phyloP scores from a whole-genome alignment of 2,329 filamentous ascomycete species.

The Berkeleyomyces basicola region DNA sequence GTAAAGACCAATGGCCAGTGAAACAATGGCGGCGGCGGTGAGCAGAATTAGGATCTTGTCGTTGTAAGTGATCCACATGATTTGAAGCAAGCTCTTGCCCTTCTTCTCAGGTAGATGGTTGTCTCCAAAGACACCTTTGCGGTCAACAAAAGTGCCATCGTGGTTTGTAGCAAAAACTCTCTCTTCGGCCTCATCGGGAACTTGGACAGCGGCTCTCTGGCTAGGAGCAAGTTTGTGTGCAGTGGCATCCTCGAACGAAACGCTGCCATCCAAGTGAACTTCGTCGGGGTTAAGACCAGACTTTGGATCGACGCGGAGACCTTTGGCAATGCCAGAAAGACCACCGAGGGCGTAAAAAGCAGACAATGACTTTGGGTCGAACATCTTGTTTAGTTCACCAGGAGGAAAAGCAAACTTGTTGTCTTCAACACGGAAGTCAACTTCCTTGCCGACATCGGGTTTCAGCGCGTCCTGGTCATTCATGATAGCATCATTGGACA shows the following conservation, averaged over 20 bases:
- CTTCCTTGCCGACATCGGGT: conserved; percentile 60
- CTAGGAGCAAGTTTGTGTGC: conserved; percentile 10
- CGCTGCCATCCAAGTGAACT: conserved; percentile 40
- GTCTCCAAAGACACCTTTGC: conserved; percentile 54
- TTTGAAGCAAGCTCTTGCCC: conserved; percentile 51
- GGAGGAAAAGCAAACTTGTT: conserved; percentile 78
- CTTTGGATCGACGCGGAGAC: conserved; percentile 54
- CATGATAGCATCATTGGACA: conserved; percentile 39
- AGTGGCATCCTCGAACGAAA: conserved; percentile 59
- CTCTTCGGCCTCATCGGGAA: neutral
- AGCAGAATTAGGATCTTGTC: conserved; percentile 65
- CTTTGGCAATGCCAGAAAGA: conserved; percentile 59
- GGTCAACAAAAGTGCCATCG: conserved; percentile 37
- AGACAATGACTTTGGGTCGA: conserved; percentile 73
- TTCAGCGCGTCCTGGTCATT: conserved; percentile 52
- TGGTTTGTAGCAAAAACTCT: conserved; percentile 11
- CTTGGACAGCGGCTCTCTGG: conserved; percentile 7
- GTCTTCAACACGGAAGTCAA: conserved; percentile 56
- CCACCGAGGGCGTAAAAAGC: conserved; percentile 74
- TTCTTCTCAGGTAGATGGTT: conserved; percentile 60
- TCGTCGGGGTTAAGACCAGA: conserved; percentile 68
- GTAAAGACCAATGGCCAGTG: conserved; percentile 58
- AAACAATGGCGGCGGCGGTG: conserved; percentile 53
- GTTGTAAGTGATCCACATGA: conserved; percentile 73
- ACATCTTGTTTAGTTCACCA: conserved; percentile 70